Percentiles rank a stretch among this genome's conserved stretches.
Conservation (phyloP, 2,329 filamentous ascomycete species). For the Nemania bipapillata region DNA sequence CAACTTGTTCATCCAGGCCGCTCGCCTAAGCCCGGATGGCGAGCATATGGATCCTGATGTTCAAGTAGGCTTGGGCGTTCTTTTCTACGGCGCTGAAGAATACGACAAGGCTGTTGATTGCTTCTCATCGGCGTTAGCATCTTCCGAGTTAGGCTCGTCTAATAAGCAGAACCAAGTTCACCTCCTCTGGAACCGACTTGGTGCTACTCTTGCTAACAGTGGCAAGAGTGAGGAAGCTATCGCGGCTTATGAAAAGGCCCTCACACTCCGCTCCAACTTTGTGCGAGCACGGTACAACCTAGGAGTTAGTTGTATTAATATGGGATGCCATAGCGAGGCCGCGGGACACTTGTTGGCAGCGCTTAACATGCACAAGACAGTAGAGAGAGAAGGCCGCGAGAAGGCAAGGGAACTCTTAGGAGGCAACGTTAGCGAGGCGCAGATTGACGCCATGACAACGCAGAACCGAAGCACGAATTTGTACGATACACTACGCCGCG, state of each 20-base stretch:
- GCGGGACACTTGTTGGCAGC: conserved; percentile 92
- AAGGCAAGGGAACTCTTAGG: conserved; percentile 85
- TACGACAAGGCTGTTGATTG: conserved; percentile 99
- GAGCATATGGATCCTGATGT: conserved; percentile 98
- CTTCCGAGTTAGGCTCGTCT: conserved; percentile 81
- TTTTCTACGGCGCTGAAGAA: conserved; percentile 97
- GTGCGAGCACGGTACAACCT: conserved; percentile 97
- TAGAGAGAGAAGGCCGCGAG: conserved; percentile 84
- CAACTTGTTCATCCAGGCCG: conserved; percentile 88
- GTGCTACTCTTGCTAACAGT: conserved; percentile 93
- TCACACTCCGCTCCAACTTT: conserved; percentile 92
- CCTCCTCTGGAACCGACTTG: conserved; percentile 95
- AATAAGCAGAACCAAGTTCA: conserved; percentile 90
- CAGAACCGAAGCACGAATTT: conserved; percentile 98
- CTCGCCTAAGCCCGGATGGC: conserved; percentile 88
- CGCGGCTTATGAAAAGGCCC: conserved; percentile 91
- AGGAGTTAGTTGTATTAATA: conserved; percentile 96
- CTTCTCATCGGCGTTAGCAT: conserved; percentile 90
- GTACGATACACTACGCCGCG: conserved; percentile 90
- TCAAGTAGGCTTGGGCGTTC: conserved; percentile 93
- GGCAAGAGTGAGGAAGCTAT: conserved; percentile 96
- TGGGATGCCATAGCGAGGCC: conserved; percentile 92
- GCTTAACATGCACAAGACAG: conserved; percentile 92
- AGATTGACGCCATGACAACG: conserved; percentile 85
- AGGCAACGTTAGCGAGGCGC: conserved; percentile 69